Conservation (phyloP, 2,329 filamentous ascomycete genomes). For the Fusarium oligoseptatum region DNA sequence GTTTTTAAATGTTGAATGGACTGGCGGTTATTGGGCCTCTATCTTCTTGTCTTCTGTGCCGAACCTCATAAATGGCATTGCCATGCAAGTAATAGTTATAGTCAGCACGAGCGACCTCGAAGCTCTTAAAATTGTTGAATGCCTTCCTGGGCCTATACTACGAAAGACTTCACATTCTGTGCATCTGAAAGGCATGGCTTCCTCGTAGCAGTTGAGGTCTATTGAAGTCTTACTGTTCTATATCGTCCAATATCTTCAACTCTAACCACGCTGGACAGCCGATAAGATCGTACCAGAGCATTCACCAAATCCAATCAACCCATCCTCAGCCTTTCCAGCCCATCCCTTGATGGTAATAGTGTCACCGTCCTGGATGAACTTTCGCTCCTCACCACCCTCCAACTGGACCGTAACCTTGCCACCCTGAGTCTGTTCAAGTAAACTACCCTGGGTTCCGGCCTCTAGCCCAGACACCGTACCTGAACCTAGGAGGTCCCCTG, state of each 20-base stretch:
- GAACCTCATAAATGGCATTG: neutral
- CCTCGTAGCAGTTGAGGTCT: neutral
- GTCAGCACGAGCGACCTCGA: neutral
- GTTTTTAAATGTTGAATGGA: neutral
- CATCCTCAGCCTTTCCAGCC: constrained; percentile 24
- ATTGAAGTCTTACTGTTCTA: neutral
- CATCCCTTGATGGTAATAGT: constrained; percentile 36
- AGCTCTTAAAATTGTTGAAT: neutral
- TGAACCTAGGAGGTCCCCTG: constrained; percentile 81
- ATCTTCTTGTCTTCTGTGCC: neutral
- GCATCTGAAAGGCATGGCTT: neutral
- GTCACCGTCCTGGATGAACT: constrained; percentile 41
- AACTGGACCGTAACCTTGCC: constrained; percentile 75
- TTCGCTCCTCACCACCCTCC: constrained; percentile 67
- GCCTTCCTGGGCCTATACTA: too few species aligned
- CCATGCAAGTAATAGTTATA: neutral
- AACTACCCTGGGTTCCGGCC: constrained; percentile 73
- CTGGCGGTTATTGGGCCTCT: neutral
- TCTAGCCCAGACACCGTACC: constrained; percentile 80
- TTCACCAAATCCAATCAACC: constrained; percentile 38
- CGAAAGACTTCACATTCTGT: neutral
- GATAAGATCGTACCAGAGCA: constrained; percentile 15
- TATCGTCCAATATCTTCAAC: neutral
- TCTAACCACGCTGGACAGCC: neutral
- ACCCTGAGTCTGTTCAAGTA: constrained; percentile 78